These are phyloP conservation scores for Penicillium sp. DNA, from an alignment of 2,329 filamentous ascomycete genomes.

Conservation along the genomic window DNA sequence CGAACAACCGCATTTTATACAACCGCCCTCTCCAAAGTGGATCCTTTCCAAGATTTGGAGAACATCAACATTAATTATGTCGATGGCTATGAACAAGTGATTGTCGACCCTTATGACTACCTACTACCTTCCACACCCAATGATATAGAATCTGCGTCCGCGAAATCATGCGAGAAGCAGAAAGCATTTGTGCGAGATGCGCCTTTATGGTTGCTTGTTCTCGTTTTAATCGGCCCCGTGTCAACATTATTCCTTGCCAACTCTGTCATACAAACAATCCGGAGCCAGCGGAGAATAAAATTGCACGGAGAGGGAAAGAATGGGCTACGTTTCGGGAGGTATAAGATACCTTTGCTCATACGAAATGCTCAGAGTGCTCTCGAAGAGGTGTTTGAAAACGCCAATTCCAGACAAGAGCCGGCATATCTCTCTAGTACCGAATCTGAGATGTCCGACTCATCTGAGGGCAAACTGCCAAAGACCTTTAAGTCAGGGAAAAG, in stretches of 20 bases:
- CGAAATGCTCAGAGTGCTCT: slow-evolving; percentile 75
- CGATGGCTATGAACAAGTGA: slow-evolving; percentile 71
- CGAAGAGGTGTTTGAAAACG: slow-evolving; percentile 75
- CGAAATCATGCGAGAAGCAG: slow-evolving; percentile 37
- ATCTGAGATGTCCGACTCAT: slow-evolving; percentile 16
- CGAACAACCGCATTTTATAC: slow-evolving; percentile 82
- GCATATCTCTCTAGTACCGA: slow-evolving; percentile 65
- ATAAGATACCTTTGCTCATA: slow-evolving; percentile 76
- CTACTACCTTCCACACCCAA: slow-evolving; percentile 34
- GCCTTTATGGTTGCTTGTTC: slow-evolving; percentile 67
- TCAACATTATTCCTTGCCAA: slow-evolving; percentile 74
- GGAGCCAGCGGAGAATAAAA: slow-evolving; percentile 74
- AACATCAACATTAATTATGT: slow-evolving; percentile 74
- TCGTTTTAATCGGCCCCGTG: slow-evolving; percentile 74
- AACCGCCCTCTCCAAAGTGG: slow-evolving; percentile 73
- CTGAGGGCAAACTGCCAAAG: slow-evolving; percentile 9
- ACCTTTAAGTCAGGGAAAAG: neutral
- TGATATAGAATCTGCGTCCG: slow-evolving; percentile 29
- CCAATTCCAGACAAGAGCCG: slow-evolving; percentile 70
- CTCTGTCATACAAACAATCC: slow-evolving; percentile 74
- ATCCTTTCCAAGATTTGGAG: slow-evolving; percentile 74
- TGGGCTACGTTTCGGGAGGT: slow-evolving; percentile 69
- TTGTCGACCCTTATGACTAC: slow-evolving; percentile 63
- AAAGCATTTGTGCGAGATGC: slow-evolving; percentile 55
- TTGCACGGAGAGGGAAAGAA: slow-evolving; percentile 74